Evolutionary conservation across 305 asterid genomes (phyloP), one percentile per base, ranked within the genome.

Genomic region (Stenogyne calaminthoides): DNA sequence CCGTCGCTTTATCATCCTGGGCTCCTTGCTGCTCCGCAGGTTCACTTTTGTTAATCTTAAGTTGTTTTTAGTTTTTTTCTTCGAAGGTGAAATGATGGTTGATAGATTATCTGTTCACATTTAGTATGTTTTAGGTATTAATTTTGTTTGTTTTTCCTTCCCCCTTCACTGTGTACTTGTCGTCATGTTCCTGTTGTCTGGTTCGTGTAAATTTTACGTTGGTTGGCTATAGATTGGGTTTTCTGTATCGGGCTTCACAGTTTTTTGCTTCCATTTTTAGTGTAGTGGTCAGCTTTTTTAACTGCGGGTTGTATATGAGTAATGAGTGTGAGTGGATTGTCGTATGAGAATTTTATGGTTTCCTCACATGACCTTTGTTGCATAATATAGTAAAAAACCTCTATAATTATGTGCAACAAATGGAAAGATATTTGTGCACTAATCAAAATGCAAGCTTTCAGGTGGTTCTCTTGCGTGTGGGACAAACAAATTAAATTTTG

Each of bases 11-110:
- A 93, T 64, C 97, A 91, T 69, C 97, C 95, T 27, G 97, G 91
- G 49, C 89, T 91, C 62, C 72, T 93, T 88, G 96, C 97, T 84
- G 85, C 97, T 76, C 96, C 98, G 12, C 98, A 88, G 96, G 98
- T 91, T 78, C 67, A 12, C 67, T 60, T 32, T 1, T 12, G 0
- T 10, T 9, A 19, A 0, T 18, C 58, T 56, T 62, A 3, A 4
- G 16, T 3, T 18, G n/a, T 1, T 18, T 72, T 58, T 57, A 39
- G 47, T 7, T 22, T 5, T 16, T 15, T 22, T 68, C 16, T 46
- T 25, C 39, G 40, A 54, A 54, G 36, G 67, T 16, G 59, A 25
- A 46, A 67, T 64, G 70, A 61, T 62, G 36, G 22, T 70, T 69
- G 62, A 39, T 44, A 9, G 25, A 32, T 69, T 56, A 36, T 49